Percentiles rank a stretch among this genome's conserved stretches.
These are phyloP conservation scores for Sophora flavescens DNA, from an alignment of 306 rosid species.

Conservation along the genomic window DNA sequence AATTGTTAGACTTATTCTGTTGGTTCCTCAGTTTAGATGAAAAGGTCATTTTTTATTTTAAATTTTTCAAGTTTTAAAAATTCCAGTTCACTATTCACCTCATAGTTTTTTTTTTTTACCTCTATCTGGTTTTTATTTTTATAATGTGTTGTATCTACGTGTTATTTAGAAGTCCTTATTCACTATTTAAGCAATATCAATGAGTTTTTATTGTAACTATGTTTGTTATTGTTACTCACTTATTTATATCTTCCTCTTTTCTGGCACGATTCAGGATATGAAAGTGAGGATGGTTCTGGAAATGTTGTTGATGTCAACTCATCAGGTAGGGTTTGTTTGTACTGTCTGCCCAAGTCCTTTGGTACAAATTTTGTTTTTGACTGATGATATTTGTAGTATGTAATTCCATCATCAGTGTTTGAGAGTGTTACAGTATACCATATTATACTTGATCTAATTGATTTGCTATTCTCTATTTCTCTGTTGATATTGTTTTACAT, in stretches of 20 bases:
- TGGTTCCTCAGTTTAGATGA: not conserved
- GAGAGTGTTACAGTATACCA: not conserved
- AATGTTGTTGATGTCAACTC: constrained; percentile 61
- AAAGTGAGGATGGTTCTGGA: constrained; percentile 78
- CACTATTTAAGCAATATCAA: not conserved
- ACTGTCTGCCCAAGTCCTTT: constrained; percentile 38
- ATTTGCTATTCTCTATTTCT: not conserved
- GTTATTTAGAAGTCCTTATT: constrained; percentile 7
- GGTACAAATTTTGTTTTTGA: not conserved
- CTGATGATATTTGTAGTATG: constrained; percentile 9
- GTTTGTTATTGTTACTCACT: constrained; percentile 6
- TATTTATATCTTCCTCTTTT: not conserved
- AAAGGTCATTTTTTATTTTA: not conserved
- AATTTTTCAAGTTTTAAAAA: not conserved
- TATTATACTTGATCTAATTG: not conserved
- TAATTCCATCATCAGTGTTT: constrained; percentile 1
- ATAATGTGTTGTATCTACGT: not conserved
- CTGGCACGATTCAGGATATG: constrained; percentile 62
- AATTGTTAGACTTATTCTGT: not conserved
- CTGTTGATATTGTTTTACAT: not conserved
- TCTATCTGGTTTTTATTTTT: not conserved
- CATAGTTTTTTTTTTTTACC: not conserved
- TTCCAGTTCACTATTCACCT: not conserved
- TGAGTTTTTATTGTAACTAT: not conserved
- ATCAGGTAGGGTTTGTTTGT: constrained; percentile 56